A percentile compares a stretch with the other conserved stretches of the same genome.
phyloP scores from a whole-genome alignment of 2,329 filamentous ascomycete genomes.

The Rosellinia necatrix region DNA sequence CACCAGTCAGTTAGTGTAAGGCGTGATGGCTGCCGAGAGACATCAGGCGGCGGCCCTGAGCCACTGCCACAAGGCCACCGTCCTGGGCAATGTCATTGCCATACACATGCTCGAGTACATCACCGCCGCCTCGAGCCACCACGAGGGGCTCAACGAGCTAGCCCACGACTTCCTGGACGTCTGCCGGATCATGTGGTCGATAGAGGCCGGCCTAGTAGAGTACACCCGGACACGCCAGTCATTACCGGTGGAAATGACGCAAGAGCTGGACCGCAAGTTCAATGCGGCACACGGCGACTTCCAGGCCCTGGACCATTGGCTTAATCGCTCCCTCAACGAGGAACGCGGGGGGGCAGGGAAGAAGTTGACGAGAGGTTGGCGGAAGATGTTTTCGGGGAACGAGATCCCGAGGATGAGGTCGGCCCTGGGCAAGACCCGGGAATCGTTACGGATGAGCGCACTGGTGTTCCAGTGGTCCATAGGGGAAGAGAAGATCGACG shows the following conservation, averaged over 20 bases:
- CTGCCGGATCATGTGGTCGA: conserved; percentile 68
- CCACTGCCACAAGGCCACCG: conserved; percentile 54
- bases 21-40: conserved; percentile 34
- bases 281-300: conserved; percentile 65
- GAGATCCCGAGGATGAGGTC: conserved; percentile 64
- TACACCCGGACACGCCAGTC: conserved; percentile 54
- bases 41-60: conserved; percentile 33
- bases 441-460: conserved; percentile 66
- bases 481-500: conserved; percentile 61
- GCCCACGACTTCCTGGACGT: conserved; percentile 71
- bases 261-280: conserved; percentile 69
- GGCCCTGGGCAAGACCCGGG: conserved; percentile 61
- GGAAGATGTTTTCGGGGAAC: conserved; percentile 65
- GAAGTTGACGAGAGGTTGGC: conserved; percentile 63
- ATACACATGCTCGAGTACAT: conserved; percentile 69
- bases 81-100: conserved; percentile 66
- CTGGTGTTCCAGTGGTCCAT: conserved; percentile 69
- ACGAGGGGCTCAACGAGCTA: conserved; percentile 59
- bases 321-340: conserved; percentile 64
- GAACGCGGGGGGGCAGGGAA: conserved; percentile 66
- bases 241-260: conserved; percentile 63
- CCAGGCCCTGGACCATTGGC: conserved; percentile 65
- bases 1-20: background rate
- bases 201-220: conserved; percentile 67
- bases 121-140: conserved; percentile 57